These are phyloP conservation scores for Fusarium redolens DNA, from an alignment of 2,329 filamentous ascomycete species.

Conservation along the genomic window DNA sequence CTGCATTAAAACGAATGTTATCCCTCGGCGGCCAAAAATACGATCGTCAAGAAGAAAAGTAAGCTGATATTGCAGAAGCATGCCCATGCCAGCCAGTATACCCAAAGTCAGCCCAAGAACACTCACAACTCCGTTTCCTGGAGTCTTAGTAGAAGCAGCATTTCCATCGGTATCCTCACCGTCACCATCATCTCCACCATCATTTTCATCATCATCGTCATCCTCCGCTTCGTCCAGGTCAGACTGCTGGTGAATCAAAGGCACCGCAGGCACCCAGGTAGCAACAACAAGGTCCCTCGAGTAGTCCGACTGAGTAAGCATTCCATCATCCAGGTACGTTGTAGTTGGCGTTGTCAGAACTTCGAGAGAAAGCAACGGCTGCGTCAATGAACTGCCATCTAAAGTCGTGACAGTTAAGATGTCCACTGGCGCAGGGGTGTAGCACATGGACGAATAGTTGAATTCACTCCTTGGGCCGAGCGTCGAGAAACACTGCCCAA, in stretches of 20 bases:
- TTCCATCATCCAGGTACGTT: not conserved
- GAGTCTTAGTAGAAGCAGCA: not conserved
- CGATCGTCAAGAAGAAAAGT: not conserved
- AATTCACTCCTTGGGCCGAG: not conserved
- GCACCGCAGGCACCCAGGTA: slow-evolving; percentile 2
- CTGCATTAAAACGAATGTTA: not conserved
- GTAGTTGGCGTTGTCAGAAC: not conserved
- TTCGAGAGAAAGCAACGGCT: not conserved
- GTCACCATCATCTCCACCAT: not conserved
- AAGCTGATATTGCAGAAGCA: not conserved
- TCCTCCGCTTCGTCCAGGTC: not conserved
- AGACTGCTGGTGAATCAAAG: not conserved
- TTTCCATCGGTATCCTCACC: not conserved
- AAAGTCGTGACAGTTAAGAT: not conserved
- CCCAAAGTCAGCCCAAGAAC: slow-evolving; percentile 2
- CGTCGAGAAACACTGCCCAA: not conserved
- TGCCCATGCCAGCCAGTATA: slow-evolving; percentile 3
- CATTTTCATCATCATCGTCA: not conserved
- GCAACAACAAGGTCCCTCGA: not conserved
- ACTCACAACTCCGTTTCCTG: not conserved
- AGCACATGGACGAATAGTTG: not conserved
- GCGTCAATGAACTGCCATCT: not conserved
- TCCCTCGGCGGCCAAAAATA: not conserved
- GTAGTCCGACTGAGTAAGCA: not conserved
- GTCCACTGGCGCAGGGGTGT: not conserved